A percentile compares a stretch with the other conserved stretches of the same genome.
Conservation (phyloP, 768 basidiomycete species). For the Podaxis sp. region DNA sequence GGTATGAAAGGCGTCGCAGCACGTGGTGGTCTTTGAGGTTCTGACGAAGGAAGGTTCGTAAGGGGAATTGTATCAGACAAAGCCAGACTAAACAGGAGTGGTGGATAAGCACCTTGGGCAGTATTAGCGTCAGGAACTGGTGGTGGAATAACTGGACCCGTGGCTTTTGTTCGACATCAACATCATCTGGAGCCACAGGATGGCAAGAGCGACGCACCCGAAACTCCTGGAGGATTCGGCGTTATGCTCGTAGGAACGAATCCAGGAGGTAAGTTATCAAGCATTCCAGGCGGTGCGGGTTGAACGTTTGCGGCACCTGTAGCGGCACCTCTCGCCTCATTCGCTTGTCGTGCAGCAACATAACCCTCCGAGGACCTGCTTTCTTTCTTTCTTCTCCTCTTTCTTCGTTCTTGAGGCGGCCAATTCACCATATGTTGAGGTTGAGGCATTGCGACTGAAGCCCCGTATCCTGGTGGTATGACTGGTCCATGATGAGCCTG, state of each 20-base stretch:
- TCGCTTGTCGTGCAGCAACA: conserved; percentile 3
- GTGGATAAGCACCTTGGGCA: conserved; percentile 15
- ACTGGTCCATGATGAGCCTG: conserved; percentile 17
- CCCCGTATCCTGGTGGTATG: conserved; percentile 18
- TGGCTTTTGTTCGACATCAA: not conserved
- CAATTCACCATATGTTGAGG: conserved; percentile 17
- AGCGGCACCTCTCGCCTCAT: not conserved
- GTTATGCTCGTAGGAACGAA: conserved; percentile 18
- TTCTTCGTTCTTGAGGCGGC: conserved; percentile 21
- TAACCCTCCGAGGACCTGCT: conserved; percentile 14
- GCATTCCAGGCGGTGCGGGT: conserved; percentile 14
- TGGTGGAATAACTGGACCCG: conserved; percentile 17
- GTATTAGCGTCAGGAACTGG: not conserved
- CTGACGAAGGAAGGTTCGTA: conserved; percentile 13
- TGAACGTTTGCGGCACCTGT: not conserved
- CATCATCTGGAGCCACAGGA: not conserved
- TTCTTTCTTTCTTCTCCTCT: conserved; percentile 8
- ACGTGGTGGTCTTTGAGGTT: conserved; percentile 16
- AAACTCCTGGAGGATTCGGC: conserved; percentile 19
- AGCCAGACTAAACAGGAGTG: conserved; percentile 17
- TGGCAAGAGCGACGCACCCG: not conserved
- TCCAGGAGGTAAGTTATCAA: conserved; percentile 26
- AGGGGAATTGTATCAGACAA: conserved; percentile 8
- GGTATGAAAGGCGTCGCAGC: conserved; percentile 29
- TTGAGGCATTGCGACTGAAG: conserved; percentile 21